Conservation (phyloP, 2,329 filamentous ascomycete genomes). For the Alternaria gansuensis region DNA sequence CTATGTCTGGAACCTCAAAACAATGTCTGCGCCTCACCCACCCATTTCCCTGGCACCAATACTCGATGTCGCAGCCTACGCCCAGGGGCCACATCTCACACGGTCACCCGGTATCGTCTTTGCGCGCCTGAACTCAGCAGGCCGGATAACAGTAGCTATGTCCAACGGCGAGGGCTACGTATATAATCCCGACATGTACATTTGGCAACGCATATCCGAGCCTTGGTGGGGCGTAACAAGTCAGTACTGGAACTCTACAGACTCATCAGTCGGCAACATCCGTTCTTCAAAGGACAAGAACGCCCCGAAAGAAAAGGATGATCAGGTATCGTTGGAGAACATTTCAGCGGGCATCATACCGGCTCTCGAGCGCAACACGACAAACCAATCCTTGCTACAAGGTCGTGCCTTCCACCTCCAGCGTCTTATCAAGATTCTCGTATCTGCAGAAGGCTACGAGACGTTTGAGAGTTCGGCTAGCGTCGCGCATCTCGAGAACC, state of each 20-base stretch:
- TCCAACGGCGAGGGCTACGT: constrained; percentile 94
- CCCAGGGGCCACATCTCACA: constrained; percentile 80
- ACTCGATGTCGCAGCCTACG: constrained; percentile 83
- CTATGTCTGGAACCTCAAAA: constrained; percentile 92
- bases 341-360: constrained; percentile 93
- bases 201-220: constrained; percentile 96
- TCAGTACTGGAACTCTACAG: constrained; percentile 98
- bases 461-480: constrained; percentile 89
- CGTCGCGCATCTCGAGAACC: constrained; percentile 93
- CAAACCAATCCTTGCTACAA: constrained; percentile 88
- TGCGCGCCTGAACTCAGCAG: constrained; percentile 87
- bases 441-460: constrained; percentile 90
- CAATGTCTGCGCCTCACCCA: constrained; percentile 83
- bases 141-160: constrained; percentile 85
- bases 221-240: constrained; percentile 98
- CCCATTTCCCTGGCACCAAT: constrained; percentile 89
- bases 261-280: constrained; percentile 84
- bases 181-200: constrained; percentile 84
- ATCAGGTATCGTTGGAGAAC: constrained; percentile 63
- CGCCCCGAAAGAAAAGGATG: constrained; percentile 52
- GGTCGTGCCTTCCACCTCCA: constrained; percentile 92
- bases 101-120: constrained; percentile 86
- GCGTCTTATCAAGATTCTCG: constrained; percentile 85
- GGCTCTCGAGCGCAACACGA: constrained; percentile 91
- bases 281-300: constrained; percentile 65